Conservation (phyloP, 768 basidiomycete genomes). For the Boletus tylopilopsis region DNA sequence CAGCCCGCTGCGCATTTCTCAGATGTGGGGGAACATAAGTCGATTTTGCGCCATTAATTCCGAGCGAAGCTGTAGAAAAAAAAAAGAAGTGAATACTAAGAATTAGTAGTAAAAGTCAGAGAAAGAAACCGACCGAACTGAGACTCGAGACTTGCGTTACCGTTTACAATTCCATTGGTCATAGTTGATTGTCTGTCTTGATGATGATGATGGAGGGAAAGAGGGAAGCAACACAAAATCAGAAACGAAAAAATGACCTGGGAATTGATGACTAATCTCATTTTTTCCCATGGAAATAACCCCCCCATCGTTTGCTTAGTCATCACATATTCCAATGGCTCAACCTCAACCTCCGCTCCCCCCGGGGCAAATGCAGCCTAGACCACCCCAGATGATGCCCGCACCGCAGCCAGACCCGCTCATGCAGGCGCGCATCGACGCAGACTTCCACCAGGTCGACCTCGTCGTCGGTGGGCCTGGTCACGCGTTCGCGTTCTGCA, state of each 20-base stretch:
- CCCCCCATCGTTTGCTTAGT: no score
- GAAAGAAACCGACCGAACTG: conserved; percentile 56
- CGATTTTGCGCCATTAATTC: conserved; percentile 64
- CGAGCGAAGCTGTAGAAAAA: conserved; percentile 58
- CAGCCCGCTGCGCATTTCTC: conserved; percentile 84
- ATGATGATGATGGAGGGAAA: conserved; percentile 24
- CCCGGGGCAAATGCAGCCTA: conserved; percentile 34
- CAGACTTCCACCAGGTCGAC: conserved; percentile 57
- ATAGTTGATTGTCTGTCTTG: conserved; percentile 50
- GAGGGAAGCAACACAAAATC: conserved; percentile 16
- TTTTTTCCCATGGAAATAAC: no score
- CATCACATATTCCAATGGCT: conserved; percentile 43
- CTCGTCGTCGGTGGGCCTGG: conserved; percentile 54
- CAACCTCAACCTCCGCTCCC: conserved; percentile 53
- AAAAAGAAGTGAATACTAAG: not conserved
- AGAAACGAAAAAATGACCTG: conserved; percentile 24
- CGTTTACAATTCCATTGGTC: conserved; percentile 91
- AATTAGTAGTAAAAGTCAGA: not conserved
- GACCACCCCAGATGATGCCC: conserved; percentile 40
- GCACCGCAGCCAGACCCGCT: conserved; percentile 60
- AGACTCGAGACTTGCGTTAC: conserved; percentile 64
- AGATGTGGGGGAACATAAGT: conserved; percentile 88
- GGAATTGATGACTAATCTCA: conserved; percentile 27
- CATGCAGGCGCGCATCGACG: conserved; percentile 74
- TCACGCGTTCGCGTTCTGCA: conserved; percentile 56